Percentiles rank a stretch among this genome's conserved stretches.
Conservation (phyloP, 805 yeast species). For the Schizosaccharomyces octosporus region DNA sequence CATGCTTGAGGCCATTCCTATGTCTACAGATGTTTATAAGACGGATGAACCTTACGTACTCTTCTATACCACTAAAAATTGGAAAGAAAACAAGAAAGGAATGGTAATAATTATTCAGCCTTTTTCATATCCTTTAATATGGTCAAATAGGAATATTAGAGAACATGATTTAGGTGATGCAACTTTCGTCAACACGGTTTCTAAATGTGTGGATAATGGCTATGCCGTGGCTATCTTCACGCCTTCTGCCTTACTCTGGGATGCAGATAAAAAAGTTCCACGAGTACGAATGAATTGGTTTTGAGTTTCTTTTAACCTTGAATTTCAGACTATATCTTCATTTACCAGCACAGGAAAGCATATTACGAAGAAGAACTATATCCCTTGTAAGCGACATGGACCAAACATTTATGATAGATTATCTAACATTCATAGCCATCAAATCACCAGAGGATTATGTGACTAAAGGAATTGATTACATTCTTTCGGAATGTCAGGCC, state of each 20-base stretch:
- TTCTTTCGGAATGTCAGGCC: neutral
- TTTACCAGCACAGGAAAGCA: neutral
- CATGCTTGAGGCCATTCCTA: neutral
- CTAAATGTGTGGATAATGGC: neutral
- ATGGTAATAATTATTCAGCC: neutral
- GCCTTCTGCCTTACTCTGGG: neutral
- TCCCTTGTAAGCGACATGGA: neutral
- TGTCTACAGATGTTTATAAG: neutral
- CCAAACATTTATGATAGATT: neutral
- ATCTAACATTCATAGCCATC: neutral
- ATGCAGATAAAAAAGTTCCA: neutral
- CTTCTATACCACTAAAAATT: neutral
- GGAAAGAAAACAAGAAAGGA: neutral
- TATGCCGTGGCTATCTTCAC: neutral
- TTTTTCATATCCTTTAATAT: neutral
- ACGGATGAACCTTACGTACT: neutral
- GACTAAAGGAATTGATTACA: neutral
- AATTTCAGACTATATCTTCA: neutral
- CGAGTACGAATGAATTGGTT: neutral
- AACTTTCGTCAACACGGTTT: neutral
- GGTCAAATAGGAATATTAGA: neutral
- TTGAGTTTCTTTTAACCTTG: neutral
- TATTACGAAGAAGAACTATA: neutral
- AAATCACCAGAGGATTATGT: neutral
- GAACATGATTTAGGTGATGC: neutral